Evolutionary conservation across 306 rosid genomes (phyloP), one percentile per base, ranked within the genome.

Genomic region (Acmispon strigosus): DNA sequence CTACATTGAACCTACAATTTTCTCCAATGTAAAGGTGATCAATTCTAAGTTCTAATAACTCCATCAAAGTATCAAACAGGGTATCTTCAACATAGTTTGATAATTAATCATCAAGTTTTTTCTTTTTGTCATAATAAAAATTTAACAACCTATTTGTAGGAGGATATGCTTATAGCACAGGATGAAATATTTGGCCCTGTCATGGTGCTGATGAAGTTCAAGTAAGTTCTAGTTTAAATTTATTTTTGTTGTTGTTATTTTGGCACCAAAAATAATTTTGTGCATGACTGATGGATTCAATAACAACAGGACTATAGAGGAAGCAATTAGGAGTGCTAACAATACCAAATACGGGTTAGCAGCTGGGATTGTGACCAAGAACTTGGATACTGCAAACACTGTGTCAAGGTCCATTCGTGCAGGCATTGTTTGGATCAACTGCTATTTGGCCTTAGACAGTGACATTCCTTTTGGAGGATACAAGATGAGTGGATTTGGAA

Each of bases 131-230:
- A 11, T 20, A 0, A 18, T 6, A 19, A 58, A 32, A 12, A 12
- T 18, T 13, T 50, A 69, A 36, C 10, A 15, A 49, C 51, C 12
- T 59, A 5, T 8, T 48, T 72, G n/a, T n/a, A 90, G 97, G 97
- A 89, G 49, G 87, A 91, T 41, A 89, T 89, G 84, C 29, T 77
- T 9, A 89, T 91, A 72, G 88, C 80, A n/a, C 79, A 62, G 18
- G 92, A 91, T 11, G 93, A 91, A 81, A 89, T 91, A 65, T 89
- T 91, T 41, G 97, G 96, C 8, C 97, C 97, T 2, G 92, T 91
- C 5, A 32, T 84, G 75, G 48, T 79, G 0, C 80, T 88, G 41
- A 81, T 80, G 80, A 89, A 89, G 80, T 89, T 91, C 69, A 91
- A 79, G 97, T 91, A 57, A 82, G 92, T 69, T 2, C 3, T 4